A percentile compares a stretch with the other conserved stretches of the same genome.
Conservation (phyloP, 257 asterid species). For the Solanum sparsipilum region DNA sequence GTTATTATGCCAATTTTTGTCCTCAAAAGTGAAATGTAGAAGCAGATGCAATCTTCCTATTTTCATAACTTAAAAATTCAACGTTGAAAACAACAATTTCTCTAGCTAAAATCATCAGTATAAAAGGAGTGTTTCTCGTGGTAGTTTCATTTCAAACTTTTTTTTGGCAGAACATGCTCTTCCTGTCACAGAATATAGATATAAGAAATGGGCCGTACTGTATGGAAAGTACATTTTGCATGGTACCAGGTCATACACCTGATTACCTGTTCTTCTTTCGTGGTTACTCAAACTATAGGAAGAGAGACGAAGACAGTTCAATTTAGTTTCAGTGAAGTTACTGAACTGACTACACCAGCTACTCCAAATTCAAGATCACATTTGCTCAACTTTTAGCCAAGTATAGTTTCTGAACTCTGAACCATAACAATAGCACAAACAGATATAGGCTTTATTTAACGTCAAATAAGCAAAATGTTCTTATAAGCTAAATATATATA, state of each 20-base stretch:
- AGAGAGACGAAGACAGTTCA: not conserved
- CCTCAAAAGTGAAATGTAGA: not conserved
- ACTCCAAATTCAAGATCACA: not conserved
- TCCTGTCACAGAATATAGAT: not conserved
- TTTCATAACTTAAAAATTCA: not conserved
- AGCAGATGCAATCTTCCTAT: not conserved
- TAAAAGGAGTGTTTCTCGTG: not conserved
- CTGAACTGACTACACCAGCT: not conserved
- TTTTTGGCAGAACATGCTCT: not conserved
- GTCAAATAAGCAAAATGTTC: not conserved
- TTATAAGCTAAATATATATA: constrained; percentile 3
- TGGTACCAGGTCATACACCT: not conserved
- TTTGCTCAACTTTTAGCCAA: not conserved
- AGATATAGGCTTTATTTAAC: not conserved
- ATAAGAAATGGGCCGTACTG: not conserved
- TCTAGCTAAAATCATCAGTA: not conserved
- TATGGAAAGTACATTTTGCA: not conserved
- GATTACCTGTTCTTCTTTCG: not conserved
- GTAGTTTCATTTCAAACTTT: not conserved
- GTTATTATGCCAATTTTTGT: not conserved
- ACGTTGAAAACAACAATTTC: not conserved
- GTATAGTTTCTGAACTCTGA: not conserved
- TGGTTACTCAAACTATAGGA: not conserved
- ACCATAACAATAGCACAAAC: not conserved
- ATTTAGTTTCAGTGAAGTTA: not conserved